These are phyloP conservation scores for Xylaria scruposa DNA, from an alignment of 495 filamentous ascomycete genomes.

Conservation along the genomic window DNA sequence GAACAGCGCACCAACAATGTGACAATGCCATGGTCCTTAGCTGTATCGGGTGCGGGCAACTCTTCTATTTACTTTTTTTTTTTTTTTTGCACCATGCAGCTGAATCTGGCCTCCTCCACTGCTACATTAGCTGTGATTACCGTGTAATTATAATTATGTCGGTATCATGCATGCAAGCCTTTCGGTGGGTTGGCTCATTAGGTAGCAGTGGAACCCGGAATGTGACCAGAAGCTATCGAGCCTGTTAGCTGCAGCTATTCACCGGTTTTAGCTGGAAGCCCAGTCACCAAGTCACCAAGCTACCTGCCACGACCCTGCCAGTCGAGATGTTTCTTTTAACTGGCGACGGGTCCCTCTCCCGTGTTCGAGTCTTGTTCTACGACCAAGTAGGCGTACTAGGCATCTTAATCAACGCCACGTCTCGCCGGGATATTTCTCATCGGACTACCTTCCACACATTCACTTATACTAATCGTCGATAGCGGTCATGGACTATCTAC, in stretches of 20 bases:
- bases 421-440: background rate
- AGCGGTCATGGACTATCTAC: slow-evolving; percentile 11
- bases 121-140: slow-evolving; percentile 5
- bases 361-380: slow-evolving; percentile 4
- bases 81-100: background rate
- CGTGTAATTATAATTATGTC: background rate
- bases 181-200: background rate
- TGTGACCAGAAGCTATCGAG: slow-evolving; percentile 2
- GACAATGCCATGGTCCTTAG: background rate
- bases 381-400: background rate
- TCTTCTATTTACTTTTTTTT: background rate
- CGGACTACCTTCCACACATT: too few species aligned
- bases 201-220: slow-evolving; percentile 12
- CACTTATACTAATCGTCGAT: background rate
- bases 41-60: background rate
- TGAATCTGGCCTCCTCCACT: slow-evolving; percentile 2
- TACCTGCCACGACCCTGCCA: background rate
- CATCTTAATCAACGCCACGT: slow-evolving; percentile 2
- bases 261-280: slow-evolving; percentile 18
- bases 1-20: slow-evolving; percentile 1
- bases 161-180: slow-evolving; percentile 1
- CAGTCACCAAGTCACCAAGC: background rate
- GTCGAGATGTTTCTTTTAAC: slow-evolving; percentile 18
- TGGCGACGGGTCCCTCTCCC: background rate
- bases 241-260: slow-evolving; percentile 23